phyloP scores from a whole-genome alignment of 1,139 yeast species.

The Candida sanyaensis region DNA sequence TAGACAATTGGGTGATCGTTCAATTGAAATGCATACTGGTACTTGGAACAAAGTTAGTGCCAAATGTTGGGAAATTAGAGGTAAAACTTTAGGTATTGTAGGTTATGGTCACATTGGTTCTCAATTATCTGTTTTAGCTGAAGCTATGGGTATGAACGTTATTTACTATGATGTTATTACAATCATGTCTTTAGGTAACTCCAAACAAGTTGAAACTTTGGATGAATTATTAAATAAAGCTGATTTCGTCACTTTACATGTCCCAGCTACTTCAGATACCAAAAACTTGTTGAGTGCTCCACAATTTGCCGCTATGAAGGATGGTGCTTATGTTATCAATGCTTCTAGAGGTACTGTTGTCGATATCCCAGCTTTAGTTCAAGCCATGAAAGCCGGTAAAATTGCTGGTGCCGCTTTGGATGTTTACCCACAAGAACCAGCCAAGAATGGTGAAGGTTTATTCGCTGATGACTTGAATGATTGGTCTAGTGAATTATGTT shows the following conservation, averaged over 20 bases:
- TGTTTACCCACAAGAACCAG: slow-evolving; percentile 97
- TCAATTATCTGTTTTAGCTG: slow-evolving; percentile 95
- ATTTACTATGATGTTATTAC: slow-evolving; percentile 87
- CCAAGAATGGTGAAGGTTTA: slow-evolving; percentile 87
- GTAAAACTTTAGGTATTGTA: slow-evolving; percentile 93
- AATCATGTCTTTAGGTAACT: slow-evolving; percentile 97
- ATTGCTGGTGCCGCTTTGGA: slow-evolving; percentile 98
- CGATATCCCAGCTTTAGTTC: slow-evolving; percentile 90
- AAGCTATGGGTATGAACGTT: slow-evolving; percentile 97
- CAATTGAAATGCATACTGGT: slow-evolving; percentile 94
- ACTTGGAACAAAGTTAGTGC: slow-evolving; percentile 97
- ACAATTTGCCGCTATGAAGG: slow-evolving; percentile 95
- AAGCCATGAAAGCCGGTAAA: slow-evolving; percentile 90
- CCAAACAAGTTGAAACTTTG: slow-evolving; percentile 85
- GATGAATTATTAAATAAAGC: slow-evolving; percentile 79
- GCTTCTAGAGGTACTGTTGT: slow-evolving; percentile 98
- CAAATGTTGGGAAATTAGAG: slow-evolving; percentile 99
- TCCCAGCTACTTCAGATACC: slow-evolving; percentile 93
- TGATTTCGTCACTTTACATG: slow-evolving; percentile 92
- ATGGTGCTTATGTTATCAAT: slow-evolving; percentile 90
- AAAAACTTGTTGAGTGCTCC: slow-evolving; percentile 86
- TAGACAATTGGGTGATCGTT: slow-evolving; percentile 96
- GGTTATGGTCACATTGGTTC: slow-evolving; percentile 99
- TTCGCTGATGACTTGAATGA: slow-evolving; percentile 72
- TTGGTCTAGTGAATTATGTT: slow-evolving; percentile 83